These are phyloP conservation scores for Rhynchospora tenuis DNA, from an alignment of 176 grass and related monocot species.

Conservation along the genomic window DNA sequence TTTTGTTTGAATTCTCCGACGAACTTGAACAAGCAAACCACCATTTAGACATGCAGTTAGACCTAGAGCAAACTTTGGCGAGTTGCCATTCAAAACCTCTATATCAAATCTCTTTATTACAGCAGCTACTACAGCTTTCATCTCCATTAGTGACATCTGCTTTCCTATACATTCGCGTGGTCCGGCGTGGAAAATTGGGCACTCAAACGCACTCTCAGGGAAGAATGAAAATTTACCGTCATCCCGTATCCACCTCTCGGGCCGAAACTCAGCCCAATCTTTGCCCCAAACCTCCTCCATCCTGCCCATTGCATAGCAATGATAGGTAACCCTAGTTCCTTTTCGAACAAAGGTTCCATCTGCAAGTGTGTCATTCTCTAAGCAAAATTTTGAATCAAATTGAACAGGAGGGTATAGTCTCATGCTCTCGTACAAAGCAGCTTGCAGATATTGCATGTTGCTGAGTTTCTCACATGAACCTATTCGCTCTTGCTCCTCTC, in stretches of 20 bases:
- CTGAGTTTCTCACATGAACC: slow-evolving; percentile 30
- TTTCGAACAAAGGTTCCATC: slow-evolving; percentile 49
- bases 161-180: slow-evolving; percentile 68
- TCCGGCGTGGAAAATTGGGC: slow-evolving; percentile 67
- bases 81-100: slow-evolving; percentile 29
- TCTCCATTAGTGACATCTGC: slow-evolving; percentile 59
- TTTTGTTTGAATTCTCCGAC: slow-evolving; percentile 4
- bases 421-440: slow-evolving; percentile 65
- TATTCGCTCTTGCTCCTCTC: slow-evolving; percentile 40
- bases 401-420: slow-evolving; percentile 83
- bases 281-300: slow-evolving; percentile 74
- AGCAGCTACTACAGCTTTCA: slow-evolving; percentile 48
- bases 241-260: slow-evolving; percentile 54
- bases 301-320: slow-evolving; percentile 77
- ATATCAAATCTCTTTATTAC: slow-evolving; percentile 49
- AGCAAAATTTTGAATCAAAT: slow-evolving; percentile 70
- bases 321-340: slow-evolving; percentile 66
- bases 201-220: slow-evolving; percentile 47
- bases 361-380: slow-evolving; percentile 60
- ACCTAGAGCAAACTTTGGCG: slow-evolving; percentile 46
- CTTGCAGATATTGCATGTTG: slow-evolving; percentile 76
- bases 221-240: slow-evolving; percentile 27
- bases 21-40: slow-evolving; percentile 51
- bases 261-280: slow-evolving; percentile 61
- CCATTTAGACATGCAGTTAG: slow-evolving; percentile 58